Evolutionary conservation across 768 basidiomycete genomes (phyloP).

Genomic region (Cystobasidiopsis lactophilus): DNA sequence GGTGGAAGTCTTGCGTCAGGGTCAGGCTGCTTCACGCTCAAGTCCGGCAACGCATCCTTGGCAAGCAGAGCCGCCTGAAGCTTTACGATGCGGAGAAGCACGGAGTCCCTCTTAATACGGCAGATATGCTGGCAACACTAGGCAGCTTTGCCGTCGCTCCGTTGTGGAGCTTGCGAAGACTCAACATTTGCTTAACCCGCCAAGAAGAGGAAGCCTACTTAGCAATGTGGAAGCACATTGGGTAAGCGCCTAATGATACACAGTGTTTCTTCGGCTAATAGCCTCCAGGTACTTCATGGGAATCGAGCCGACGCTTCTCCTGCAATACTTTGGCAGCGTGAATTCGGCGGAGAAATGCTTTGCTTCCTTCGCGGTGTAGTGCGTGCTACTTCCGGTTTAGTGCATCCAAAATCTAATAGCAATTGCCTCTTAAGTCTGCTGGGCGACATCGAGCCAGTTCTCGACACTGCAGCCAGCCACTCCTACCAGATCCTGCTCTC

Average conservation of each 20-base stretch:
- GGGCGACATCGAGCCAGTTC: constrained; percentile 5
- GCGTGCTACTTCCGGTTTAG: no score
- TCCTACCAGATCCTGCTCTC: constrained; percentile 21
- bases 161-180: constrained; percentile 20
- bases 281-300: constrained; percentile 22
- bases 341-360: constrained; percentile 17
- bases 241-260: no score
- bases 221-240: constrained; percentile 22
- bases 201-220: constrained; percentile 20
- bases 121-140: constrained; percentile 21
- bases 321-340: constrained; percentile 13
- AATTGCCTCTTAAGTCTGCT: constrained; percentile 22
- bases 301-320: constrained; percentile 17
- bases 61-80: constrained; percentile 17
- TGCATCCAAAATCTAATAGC: no score
- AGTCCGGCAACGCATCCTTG: constrained; percentile 17
- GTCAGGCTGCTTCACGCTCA: constrained; percentile 23
- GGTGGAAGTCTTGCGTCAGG: constrained; percentile 22
- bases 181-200: constrained; percentile 14
- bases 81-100: constrained; percentile 17
- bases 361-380: constrained; percentile 20
- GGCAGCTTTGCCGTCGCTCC: constrained; percentile 23
- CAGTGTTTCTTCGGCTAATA: not conserved
- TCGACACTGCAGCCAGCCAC: constrained; percentile 13
- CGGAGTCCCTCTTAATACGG: constrained; percentile 2